Evolutionary conservation across 805 yeast genomes (phyloP), one percentile per base, ranked within the genome.

Genomic region (Candida silvicultrix): DNA sequence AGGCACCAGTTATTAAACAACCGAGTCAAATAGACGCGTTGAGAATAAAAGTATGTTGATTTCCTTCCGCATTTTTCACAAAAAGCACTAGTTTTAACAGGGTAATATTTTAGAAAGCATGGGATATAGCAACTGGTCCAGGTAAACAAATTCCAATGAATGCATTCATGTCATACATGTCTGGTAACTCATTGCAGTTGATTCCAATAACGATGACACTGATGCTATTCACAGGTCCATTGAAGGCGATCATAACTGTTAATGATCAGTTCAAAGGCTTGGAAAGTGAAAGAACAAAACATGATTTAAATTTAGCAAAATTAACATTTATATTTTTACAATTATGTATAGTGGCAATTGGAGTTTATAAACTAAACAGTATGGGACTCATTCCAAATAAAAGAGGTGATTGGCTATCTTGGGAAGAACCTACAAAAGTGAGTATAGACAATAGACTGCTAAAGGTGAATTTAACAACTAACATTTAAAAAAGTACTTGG

Each of bases 301-400:
- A 42, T 15, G 68, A 65, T 35, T 60, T 74, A 20, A 40, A 60
- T 16, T 14, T 49, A 40, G 53, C 58, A 1, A 52, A 61, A 25
- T 52, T 50, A 3, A 58, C 60, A 0, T 84, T 67, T 54, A 51
- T 80, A 7, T 49, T 68, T 11, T 67, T 73, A 46, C 78, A 77
- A 48, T 38, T 81, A 39, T 74, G 77, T 5, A 74, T 82, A 43
- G 69, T 90, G 67, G 77, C 71, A 4, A 78, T 89, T 34, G 98
- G 97, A 2, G 58, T 89, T 16, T 89, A 88, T 80, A 94, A 94
- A 63, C 68, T 94, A 48, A 81, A 85, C 55, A 70, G 74, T 20
- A 87, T 92, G 97, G 98, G 97, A 0, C 69, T 92, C 52, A 80
- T 92, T 48, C 99, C 99, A 20, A 87, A 85, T 55, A 83, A 81